Evolutionary conservation across 139 green algal genomes (phyloP), one percentile per base, ranked within the genome.

Genomic region (Marvania coccoides): DNA sequence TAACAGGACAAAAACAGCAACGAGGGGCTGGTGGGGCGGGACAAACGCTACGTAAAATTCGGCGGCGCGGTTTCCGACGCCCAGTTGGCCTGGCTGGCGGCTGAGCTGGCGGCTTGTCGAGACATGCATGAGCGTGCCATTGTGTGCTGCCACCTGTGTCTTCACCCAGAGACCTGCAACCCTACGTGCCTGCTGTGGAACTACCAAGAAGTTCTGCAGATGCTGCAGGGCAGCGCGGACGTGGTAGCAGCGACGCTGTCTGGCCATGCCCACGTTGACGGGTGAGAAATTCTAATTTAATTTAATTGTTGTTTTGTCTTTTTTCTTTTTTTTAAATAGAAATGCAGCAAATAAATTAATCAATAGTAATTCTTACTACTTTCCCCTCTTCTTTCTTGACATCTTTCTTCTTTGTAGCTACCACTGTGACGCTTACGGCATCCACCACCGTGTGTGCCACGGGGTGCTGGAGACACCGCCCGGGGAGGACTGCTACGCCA

Each of bases 1-100:
- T n/a, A n/a, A 47, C 70, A 81, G 72, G 78, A 92, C 12, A 86
- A 86, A 60, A 88, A 91, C 71, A 84, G 58, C 28, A 74, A 76
- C 0, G 67, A 79, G 1, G 84, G 82, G 2, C 65, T 91, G 38
- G 72, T 58, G 53, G 84, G 84, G 1, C 33, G 67, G 28, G 47
- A 67, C 5, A 68, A 79, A 7, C 76, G 89, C 33, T 95, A 93
- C 74, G 89, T 96, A 1, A 83, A 84, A 65, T 92, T 93, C 82
- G 85, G 85, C 29, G 90, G 90, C 14, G 90, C 82, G 3, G 55
- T 83, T 1, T 73, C 72, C 33, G 61, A 65, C 0, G 37, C 29
- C n/a, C 90, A 96, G 83, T 69, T 96, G 36, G 59, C 59, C 14
- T 96, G 89, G 89, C 66, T 96, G 12, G 30, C 71, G 36, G 53